Percentiles rank a stretch among this genome's conserved stretches.
Evolutionary conservation across 164 flowering plant genomes (phyloP).

Genomic region (Vitis rupestris): DNA sequence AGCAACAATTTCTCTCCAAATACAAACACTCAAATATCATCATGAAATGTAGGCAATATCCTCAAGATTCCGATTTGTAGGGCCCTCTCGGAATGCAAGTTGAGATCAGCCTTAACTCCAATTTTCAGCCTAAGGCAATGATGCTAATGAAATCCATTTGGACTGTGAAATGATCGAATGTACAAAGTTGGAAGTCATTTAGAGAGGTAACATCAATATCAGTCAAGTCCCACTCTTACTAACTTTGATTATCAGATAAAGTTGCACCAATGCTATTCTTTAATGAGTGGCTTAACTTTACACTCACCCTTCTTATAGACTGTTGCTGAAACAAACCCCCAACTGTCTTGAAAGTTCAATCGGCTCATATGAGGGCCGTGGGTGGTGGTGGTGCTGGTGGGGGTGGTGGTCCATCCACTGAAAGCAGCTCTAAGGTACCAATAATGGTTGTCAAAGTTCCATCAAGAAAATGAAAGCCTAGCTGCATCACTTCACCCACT

Average conservation of each 20-base stretch:
- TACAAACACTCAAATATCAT: slow-evolving; percentile 12
- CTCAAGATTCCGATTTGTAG: slow-evolving; percentile 21
- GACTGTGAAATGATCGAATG: neutral
- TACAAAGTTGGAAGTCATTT: slow-evolving; percentile 4
- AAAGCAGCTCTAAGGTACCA: neutral
- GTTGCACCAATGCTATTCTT: slow-evolving; percentile 5
- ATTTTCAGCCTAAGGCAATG: slow-evolving; percentile 1
- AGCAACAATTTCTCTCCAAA: neutral
- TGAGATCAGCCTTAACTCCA: slow-evolving; percentile 4
- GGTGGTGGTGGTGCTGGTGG: no score
- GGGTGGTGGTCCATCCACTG: slow-evolving; percentile 18
- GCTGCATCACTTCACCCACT: neutral
- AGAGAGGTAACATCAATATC: no score
- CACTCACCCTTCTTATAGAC: neutral
- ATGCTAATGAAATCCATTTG: neutral
- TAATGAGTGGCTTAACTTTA: slow-evolving; percentile 15
- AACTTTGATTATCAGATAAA: neutral
- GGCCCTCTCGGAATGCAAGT: slow-evolving; percentile 7
- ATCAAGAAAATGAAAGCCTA: slow-evolving; percentile 8
- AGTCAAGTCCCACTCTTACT: neutral
- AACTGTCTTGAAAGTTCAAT: no score
- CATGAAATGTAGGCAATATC: slow-evolving; percentile 15
- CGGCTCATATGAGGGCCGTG: no score
- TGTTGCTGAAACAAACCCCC: no score
- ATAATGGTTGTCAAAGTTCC: slow-evolving; percentile 17